Conservation (phyloP, 75 land plant species). For the Sequoiadendron giganteum region DNA sequence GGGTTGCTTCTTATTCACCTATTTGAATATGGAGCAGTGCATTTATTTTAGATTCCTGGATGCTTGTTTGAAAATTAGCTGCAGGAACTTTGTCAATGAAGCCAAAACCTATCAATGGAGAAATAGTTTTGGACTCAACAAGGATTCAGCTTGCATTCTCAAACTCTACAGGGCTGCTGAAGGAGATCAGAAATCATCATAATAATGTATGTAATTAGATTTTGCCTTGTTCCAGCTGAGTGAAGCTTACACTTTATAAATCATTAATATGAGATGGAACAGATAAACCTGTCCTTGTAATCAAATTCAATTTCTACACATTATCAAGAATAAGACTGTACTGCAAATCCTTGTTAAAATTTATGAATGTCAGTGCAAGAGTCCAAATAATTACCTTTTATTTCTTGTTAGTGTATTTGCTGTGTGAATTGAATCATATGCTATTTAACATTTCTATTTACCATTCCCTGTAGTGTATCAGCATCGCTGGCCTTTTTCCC, state of each 20-base stretch:
- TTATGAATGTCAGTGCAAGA: background rate
- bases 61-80: background rate
- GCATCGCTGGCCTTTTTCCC: no score
- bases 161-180: background rate
- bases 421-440: background rate
- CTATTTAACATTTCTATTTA: background rate
- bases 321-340: background rate
- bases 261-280: background rate
- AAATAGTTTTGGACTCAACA: background rate
- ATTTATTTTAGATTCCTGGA: background rate
- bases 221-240: background rate
- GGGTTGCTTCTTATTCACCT: background rate
- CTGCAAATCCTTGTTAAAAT: background rate
- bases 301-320: background rate
- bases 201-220: background rate
- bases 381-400: background rate
- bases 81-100: constrained; percentile 1
- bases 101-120: background rate
- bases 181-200: background rate
- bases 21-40: background rate
- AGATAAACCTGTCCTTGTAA: background rate
- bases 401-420: background rate
- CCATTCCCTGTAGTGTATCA: background rate
- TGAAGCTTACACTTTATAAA: background rate
- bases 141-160: background rate